These are phyloP conservation scores for Echites panduratus DNA, from an alignment of 257 asterid genomes.

Conservation along the genomic window DNA sequence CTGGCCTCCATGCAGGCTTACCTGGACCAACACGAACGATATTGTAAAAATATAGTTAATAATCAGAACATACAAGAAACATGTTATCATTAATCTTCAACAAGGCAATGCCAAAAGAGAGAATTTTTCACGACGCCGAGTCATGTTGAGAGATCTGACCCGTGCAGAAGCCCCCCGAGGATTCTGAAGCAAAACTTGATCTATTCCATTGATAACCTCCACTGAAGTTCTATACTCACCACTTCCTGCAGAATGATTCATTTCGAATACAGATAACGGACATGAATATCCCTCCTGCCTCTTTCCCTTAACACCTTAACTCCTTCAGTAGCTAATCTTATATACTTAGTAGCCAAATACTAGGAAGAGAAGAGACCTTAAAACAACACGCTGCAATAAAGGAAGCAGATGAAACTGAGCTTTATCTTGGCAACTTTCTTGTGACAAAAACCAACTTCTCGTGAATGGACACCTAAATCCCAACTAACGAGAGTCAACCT, in stretches of 20 bases:
- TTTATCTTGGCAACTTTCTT: constrained; percentile 31
- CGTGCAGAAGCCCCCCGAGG: constrained; percentile 64
- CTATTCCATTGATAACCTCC: constrained; percentile 47
- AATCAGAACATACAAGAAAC: not conserved
- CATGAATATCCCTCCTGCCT: constrained; percentile 18
- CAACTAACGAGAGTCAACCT: constrained; percentile 33
- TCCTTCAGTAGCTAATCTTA: not conserved
- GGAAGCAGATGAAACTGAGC: constrained; percentile 34
- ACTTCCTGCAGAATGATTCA: constrained; percentile 51
- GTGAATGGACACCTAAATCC: constrained; percentile 53
- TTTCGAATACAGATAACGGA: constrained; percentile 33
- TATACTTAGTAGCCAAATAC: not conserved
- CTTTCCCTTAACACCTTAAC: constrained; percentile 9
- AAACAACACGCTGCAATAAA: constrained; percentile 24
- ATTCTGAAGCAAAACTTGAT: constrained; percentile 55
- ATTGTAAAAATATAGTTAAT: not conserved
- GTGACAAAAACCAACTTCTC: constrained; percentile 47
- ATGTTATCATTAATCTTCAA: not conserved
- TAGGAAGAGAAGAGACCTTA: constrained; percentile 13
- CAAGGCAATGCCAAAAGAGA: not conserved
- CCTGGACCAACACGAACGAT: constrained; percentile 33
- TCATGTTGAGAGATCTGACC: constrained; percentile 39
- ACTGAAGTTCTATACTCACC: constrained; percentile 35
- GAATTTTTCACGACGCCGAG: not conserved
- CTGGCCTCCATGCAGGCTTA: constrained; percentile 92